Conservation (phyloP, 2,329 filamentous ascomycete species). For the Neonectria coccinea region DNA sequence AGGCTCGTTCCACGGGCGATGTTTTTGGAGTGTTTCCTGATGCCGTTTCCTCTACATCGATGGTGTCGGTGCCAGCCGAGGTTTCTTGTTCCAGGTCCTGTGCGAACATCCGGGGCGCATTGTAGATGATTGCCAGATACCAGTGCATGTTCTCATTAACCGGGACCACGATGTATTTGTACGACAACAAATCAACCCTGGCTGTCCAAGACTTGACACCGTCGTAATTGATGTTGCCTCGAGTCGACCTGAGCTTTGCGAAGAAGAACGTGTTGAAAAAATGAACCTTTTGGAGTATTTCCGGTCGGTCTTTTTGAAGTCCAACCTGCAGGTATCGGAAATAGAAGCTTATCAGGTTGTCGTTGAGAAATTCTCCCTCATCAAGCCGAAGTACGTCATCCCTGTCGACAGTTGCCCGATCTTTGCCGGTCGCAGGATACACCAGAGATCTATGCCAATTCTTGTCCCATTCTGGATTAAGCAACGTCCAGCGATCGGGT, state of each 20-base stretch:
- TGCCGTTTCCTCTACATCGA: slow-evolving; percentile 30
- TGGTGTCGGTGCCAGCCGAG: slow-evolving; percentile 25
- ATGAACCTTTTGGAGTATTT: slow-evolving; percentile 75
- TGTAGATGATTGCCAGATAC: slow-evolving; percentile 96
- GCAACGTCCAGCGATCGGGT: slow-evolving; percentile 60
- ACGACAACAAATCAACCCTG: slow-evolving; percentile 83
- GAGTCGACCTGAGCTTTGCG: slow-evolving; percentile 74
- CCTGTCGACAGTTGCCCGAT: slow-evolving; percentile 74
- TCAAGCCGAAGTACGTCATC: slow-evolving; percentile 82
- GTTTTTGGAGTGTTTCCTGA: slow-evolving; percentile 29
- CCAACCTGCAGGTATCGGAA: slow-evolving; percentile 77
- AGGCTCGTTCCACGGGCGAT: slow-evolving; percentile 32
- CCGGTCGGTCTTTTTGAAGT: slow-evolving; percentile 65
- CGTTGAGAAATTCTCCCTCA: slow-evolving; percentile 89
- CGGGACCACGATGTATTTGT: slow-evolving; percentile 91
- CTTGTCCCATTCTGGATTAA: slow-evolving; percentile 63
- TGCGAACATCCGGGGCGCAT: slow-evolving; percentile 73
- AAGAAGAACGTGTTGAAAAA: slow-evolving; percentile 97
- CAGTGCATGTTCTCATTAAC: slow-evolving; percentile 91
- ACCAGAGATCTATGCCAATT: slow-evolving; percentile 70
- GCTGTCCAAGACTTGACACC: slow-evolving; percentile 90
- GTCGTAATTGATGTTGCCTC: slow-evolving; percentile 80
- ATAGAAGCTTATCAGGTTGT: slow-evolving; percentile 92
- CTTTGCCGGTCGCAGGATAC: slow-evolving; percentile 69
- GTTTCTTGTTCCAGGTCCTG: slow-evolving; percentile 25